These are phyloP conservation scores for Pleoardoris graminearum DNA, from an alignment of 2,329 filamentous ascomycete species.

Conservation along the genomic window DNA sequence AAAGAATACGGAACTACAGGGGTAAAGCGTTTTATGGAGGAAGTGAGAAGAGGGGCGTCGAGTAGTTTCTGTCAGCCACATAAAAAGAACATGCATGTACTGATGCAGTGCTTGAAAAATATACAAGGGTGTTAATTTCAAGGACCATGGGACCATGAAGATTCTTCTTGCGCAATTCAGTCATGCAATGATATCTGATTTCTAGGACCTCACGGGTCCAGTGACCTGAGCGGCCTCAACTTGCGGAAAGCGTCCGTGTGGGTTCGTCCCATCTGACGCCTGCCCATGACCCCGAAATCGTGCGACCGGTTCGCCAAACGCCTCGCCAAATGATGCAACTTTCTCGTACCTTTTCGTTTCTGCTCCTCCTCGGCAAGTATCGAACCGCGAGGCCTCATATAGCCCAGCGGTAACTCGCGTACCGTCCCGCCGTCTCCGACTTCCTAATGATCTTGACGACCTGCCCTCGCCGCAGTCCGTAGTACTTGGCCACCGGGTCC, in stretches of 20 bases:
- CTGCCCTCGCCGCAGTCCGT: slow-evolving; percentile 86
- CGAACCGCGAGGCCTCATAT: slow-evolving; percentile 37
- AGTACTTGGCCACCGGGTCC: slow-evolving; percentile 89
- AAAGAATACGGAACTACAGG: too few relatives aligned
- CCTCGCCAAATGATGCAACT: slow-evolving; percentile 31
- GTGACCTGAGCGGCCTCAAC: background rate
- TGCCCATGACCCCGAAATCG: background rate
- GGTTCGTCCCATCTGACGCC: background rate
- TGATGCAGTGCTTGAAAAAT: too few relatives aligned
- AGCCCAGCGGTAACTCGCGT: slow-evolving; percentile 87
- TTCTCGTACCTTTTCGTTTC: background rate
- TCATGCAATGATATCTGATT: background rate
- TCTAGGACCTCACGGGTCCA: background rate
- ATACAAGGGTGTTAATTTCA: too few relatives aligned
- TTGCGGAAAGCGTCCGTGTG: background rate
- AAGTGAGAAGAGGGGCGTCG: too few relatives aligned
- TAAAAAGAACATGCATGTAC: too few relatives aligned
- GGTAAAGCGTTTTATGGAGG: too few relatives aligned
- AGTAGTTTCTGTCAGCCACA: too few relatives aligned
- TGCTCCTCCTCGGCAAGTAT: slow-evolving; percentile 1
- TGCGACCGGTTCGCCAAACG: slow-evolving; percentile 31
- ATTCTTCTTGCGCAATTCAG: background rate
- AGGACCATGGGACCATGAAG: too few relatives aligned
- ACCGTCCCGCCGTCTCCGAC: slow-evolving; percentile 92
- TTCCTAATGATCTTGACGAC: slow-evolving; percentile 98